Percentiles rank a stretch among this genome's conserved stretches.
Conservation (phyloP, 495 filamentous ascomycete species). For the Polyplosphaeria fusca region DNA sequence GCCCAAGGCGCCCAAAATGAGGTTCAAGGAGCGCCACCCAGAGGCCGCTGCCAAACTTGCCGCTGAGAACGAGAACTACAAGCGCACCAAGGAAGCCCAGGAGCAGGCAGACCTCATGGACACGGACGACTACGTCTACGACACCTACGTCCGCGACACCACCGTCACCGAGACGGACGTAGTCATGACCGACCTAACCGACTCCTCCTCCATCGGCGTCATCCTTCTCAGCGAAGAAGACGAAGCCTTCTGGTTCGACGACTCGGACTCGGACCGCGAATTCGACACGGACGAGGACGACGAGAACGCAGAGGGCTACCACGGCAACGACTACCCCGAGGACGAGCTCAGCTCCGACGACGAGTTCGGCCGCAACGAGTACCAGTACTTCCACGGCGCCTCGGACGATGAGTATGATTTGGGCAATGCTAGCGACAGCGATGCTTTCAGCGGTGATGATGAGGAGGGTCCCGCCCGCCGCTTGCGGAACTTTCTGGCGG, state of each 20-base stretch:
- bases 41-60: slow-evolving; percentile 5
- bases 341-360: slow-evolving; percentile 60
- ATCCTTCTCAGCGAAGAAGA: slow-evolving; percentile 59
- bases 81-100: too few relatives aligned
- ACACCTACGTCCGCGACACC: slow-evolving; percentile 55
- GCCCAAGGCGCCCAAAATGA: slow-evolving; percentile 36
- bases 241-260: slow-evolving; percentile 56
- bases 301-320: slow-evolving; percentile 58
- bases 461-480: too few relatives aligned
- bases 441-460: neutral
- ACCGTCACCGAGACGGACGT: slow-evolving; percentile 5
- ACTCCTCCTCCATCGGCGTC: slow-evolving; percentile 46
- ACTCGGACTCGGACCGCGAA: slow-evolving; percentile 62
- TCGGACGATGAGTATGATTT: slow-evolving; percentile 48
- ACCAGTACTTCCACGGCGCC: slow-evolving; percentile 48
- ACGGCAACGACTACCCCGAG: slow-evolving; percentile 66
- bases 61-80: slow-evolving; percentile 10
- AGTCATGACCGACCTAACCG: neutral
- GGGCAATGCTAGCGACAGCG: neutral
- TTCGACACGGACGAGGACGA: slow-evolving; percentile 31
- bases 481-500: too few relatives aligned
- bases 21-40: slow-evolving; percentile 35
- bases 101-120: slow-evolving; percentile 27
- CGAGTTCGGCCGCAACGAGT: slow-evolving; percentile 51
- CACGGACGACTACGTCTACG: slow-evolving; percentile 58